Conservation (phyloP, 257 asterid genomes). For the Solanum chilense region DNA sequence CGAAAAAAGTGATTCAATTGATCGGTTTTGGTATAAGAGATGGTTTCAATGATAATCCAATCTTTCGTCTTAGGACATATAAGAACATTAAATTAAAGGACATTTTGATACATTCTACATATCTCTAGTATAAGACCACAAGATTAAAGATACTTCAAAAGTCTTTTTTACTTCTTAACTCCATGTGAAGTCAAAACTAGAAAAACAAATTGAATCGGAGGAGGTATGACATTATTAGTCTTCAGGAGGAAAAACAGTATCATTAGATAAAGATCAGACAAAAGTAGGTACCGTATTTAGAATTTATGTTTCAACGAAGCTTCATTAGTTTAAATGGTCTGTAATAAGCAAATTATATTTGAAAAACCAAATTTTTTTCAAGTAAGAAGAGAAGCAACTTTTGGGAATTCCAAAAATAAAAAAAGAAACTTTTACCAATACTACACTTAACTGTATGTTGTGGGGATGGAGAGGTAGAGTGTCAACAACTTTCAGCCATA, state of each 20-base stretch:
- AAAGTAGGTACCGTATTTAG: background rate
- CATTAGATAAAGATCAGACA: background rate
- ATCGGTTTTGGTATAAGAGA: background rate
- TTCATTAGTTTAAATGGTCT: background rate
- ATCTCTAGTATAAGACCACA: background rate
- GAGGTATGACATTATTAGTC: background rate
- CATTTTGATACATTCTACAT: background rate
- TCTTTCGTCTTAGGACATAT: background rate
- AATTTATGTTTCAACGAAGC: background rate
- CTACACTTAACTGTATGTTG: background rate
- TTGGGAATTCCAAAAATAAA: background rate
- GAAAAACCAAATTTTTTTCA: background rate
- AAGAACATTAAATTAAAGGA: background rate
- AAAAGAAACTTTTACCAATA: background rate
- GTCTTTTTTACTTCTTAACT: background rate
- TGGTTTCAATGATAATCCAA: background rate
- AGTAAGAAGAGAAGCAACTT: background rate
- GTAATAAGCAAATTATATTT: background rate
- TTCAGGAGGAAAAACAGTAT: background rate
- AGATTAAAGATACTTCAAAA: background rate
- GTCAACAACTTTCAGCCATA: background rate
- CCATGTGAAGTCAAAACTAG: background rate
- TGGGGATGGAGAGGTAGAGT: background rate
- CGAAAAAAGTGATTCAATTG: accelerated
- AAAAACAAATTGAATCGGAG: background rate